Evolutionary conservation across 1,139 yeast species (phyloP).

Genomic region (Yamadazyma kanchanaburiensis): DNA sequence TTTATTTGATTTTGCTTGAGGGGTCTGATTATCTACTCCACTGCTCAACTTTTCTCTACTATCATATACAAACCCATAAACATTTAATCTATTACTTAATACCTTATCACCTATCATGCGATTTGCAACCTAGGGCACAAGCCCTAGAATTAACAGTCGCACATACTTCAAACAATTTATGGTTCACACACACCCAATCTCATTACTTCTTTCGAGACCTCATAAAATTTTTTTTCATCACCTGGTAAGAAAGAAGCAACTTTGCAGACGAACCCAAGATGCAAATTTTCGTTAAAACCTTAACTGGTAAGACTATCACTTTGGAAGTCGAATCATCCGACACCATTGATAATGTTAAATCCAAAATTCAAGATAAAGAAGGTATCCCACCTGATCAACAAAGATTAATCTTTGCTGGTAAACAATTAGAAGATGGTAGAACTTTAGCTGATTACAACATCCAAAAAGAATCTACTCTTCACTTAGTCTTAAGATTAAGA

Average conservation of each 20-base stretch:
- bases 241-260: conserved; percentile 53
- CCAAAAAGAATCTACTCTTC: conserved; percentile 98
- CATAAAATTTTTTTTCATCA: conserved; percentile 7
- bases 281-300: conserved; percentile 99
- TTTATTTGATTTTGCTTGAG: too few relatives aligned
- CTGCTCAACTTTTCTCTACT: too few relatives aligned
- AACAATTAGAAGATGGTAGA: conserved; percentile 99
- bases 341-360: conserved; percentile 98
- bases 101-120: conserved; percentile 16
- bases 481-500: conserved; percentile 97
- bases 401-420: conserved; percentile 99
- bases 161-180: too few relatives aligned
- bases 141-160: too few relatives aligned
- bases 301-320: conserved; percentile 99
- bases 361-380: conserved; percentile 99
- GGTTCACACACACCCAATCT: conserved; percentile 1
- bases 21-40: too few relatives aligned
- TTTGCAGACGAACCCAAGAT: conserved; percentile 58
- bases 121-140: not conserved
- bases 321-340: conserved; percentile 98
- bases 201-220: not conserved
- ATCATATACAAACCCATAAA: conserved; percentile 8
- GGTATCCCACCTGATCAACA: conserved; percentile 99
- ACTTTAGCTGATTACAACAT: conserved; percentile 99
- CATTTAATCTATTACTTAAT: conserved; percentile 9